Base-by-base conservation (phyloP, 441 rosid species). In the Erysimum cheiri region DNA sequence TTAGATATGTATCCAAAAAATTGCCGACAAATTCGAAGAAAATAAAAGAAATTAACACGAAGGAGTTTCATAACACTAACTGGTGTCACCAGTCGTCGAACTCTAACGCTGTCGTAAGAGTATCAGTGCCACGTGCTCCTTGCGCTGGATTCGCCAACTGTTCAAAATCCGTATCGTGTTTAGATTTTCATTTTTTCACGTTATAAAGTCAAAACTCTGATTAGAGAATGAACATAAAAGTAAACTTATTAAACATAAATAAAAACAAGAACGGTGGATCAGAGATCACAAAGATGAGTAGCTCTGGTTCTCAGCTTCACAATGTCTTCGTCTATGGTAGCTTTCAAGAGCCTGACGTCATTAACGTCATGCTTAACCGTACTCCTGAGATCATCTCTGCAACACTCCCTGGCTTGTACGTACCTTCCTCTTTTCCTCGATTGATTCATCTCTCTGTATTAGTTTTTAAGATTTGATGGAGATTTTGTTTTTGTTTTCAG, bases 241-340 rank as follows among this genome's bases (percentile, higher is more conserved):
- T 4, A 48, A 50, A 66, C 5, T 8, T 26, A 19, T 1, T 10
- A 31, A 9, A 44, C 17, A n/a, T 6, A 44, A 7, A 6, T 5
- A 15, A 22, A 1, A 22, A 22, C 24, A 22, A 22, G 24, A 22
- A 37, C 6, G 4, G 44, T 57, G 9, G 47, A 37, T n/a, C n/a
- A n/a, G n/a, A n/a, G n/a, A n/a, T n/a, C n/a, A n/a, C n/a, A n/a
- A 53, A 19, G 14, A 69, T 53, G 80, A 32, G 22, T 33, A 74
- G 35, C 69, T 49, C 59, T 4, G 41, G 59, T 36, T 0, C 40
- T 14, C 67, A 57, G 11, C 73, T 37, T 60, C 87, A 88, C 81
- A 85, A 61, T 61, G 88, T 94, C 26, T 90, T 94, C 81, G 97
- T 90, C 3, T 92, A 92, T 22, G 98, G 99, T 14, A 89, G 93